phyloP scores from a whole-genome alignment of 768 basidiomycete genomes.

The Trametes meyenii region DNA sequence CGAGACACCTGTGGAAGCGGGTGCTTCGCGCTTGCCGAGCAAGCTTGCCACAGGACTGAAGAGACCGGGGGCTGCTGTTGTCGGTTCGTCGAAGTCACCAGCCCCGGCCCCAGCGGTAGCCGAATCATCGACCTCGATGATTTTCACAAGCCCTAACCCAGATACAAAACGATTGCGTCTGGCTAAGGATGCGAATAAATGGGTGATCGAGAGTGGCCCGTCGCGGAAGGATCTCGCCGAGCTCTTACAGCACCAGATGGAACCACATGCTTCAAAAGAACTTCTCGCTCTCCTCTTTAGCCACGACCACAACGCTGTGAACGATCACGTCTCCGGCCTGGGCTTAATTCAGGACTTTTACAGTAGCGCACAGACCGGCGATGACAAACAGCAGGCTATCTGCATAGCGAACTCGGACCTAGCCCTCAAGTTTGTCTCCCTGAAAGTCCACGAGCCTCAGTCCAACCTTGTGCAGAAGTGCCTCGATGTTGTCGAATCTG shows the following conservation, averaged over 20 bases:
- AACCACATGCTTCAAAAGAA: conserved; percentile 75
- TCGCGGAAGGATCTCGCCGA: conserved; percentile 89
- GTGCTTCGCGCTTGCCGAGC: conserved; percentile 35
- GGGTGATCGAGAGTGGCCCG: conserved; percentile 85
- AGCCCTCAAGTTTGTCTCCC: conserved; percentile 89
- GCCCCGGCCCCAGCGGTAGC: conserved; percentile 38
- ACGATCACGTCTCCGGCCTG: conserved; percentile 85
- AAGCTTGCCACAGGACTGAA: conserved; percentile 48
- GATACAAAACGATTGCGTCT: conserved; percentile 70
- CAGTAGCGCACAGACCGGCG: conserved; percentile 54
- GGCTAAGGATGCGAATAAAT: conserved; percentile 74
- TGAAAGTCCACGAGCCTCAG: conserved; percentile 88
- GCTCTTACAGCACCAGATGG: conserved; percentile 89
- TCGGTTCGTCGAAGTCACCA: conserved; percentile 36
- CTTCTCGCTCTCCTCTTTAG: conserved; percentile 83
- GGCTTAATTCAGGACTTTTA: conserved; percentile 77
- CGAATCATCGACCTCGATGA: conserved; percentile 14
- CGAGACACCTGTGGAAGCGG: conserved; percentile 41
- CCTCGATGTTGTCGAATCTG: conserved; percentile 81
- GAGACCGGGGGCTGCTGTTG: conserved; percentile 44
- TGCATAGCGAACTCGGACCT: conserved; percentile 90
- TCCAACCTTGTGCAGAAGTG: conserved; percentile 88
- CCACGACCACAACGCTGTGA: conserved; percentile 93
- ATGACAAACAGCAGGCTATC: conserved; percentile 60
- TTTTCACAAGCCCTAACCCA: conserved; percentile 54